phyloP scores from a whole-genome alignment of 2,329 filamentous ascomycete species.

The Colletotrichum simmondsii region DNA sequence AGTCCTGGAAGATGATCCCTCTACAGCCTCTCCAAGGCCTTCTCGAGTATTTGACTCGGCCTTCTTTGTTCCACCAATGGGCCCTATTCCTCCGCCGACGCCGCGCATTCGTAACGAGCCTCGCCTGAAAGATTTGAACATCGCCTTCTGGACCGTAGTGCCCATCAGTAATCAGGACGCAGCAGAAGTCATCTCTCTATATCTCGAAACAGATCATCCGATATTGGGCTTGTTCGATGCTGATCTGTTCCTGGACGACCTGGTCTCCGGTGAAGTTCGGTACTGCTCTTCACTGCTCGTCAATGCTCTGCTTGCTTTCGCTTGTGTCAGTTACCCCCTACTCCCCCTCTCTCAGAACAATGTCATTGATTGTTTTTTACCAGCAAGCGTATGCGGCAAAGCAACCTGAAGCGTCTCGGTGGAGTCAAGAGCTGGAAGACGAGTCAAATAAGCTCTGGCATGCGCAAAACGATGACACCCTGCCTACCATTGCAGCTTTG shows the following conservation, averaged over 20 bases:
- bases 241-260: constrained; percentile 45
- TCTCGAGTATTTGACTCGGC: constrained; percentile 30
- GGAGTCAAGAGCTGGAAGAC: constrained; percentile 27
- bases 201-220: constrained; percentile 51
- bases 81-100: constrained; percentile 33
- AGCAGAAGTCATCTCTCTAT: constrained; percentile 46
- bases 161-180: constrained; percentile 43
- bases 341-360: neutral
- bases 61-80: constrained; percentile 31
- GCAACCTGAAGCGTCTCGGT: constrained; percentile 19
- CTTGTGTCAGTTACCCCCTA: constrained; percentile 43
- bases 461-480: constrained; percentile 20
- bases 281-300: constrained; percentile 50
- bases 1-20: neutral
- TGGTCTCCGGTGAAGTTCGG: constrained; percentile 37
- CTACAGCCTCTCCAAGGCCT: neutral
- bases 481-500: constrained; percentile 21
- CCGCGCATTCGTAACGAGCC: constrained; percentile 37
- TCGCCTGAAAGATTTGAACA: constrained; percentile 41
- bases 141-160: constrained; percentile 48
- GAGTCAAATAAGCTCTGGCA: constrained; percentile 27
- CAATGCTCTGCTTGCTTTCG: constrained; percentile 46
- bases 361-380: neutral
- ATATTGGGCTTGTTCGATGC: constrained; percentile 50
- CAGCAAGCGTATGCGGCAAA: constrained; percentile 28